phyloP scores from a whole-genome alignment of 2,329 filamentous ascomycete species.

The Sporothrix variecibatus region DNA sequence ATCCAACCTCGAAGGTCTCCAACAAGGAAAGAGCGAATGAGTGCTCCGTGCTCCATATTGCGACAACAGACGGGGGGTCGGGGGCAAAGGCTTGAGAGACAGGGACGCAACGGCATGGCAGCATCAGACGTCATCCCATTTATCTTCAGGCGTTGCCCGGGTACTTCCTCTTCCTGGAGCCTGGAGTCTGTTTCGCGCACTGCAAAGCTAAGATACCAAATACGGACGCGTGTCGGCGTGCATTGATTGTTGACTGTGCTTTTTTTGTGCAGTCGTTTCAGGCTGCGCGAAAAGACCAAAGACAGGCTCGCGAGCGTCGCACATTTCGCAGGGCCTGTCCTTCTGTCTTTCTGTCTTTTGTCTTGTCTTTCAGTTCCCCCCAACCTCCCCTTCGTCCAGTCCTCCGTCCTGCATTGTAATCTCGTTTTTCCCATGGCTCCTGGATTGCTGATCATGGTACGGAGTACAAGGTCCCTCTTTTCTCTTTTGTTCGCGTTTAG shows the following conservation, averaged over 20 bases:
- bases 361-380: background rate
- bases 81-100: background rate
- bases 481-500: slow-evolving; percentile 5
- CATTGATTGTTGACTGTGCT: background rate
- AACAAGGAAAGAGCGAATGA: background rate
- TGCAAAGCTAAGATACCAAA: background rate
- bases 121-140: slow-evolving; percentile 24
- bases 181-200: background rate
- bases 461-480: background rate
- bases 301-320: background rate
- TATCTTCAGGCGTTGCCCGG: slow-evolving; percentile 2
- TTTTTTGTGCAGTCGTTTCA: slow-evolving; percentile 9
- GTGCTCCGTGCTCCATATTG: background rate
- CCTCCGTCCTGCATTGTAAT: background rate
- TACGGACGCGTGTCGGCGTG: background rate
- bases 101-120: background rate
- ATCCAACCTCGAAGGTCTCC: background rate
- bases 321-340: background rate
- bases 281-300: background rate
- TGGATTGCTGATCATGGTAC: background rate
- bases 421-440: background rate
- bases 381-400: background rate
- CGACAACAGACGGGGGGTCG: background rate
- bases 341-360: background rate
- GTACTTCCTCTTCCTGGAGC: background rate